Conservation (phyloP, 1,139 yeast species). For the Wickerhamomyces sp. region DNA sequence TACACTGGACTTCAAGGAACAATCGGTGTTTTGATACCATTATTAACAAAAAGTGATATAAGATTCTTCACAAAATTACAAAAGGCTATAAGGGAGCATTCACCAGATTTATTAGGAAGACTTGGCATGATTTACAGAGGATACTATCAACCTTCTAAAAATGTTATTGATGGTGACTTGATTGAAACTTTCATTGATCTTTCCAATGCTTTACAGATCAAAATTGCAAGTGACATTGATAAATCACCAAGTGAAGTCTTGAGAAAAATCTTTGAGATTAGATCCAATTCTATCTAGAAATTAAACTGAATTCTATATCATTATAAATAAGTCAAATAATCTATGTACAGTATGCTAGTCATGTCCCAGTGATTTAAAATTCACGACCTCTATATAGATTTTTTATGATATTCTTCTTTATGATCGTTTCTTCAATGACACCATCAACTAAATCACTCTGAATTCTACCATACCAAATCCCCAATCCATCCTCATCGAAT, state of each 20-base stretch:
- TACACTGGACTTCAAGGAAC: slow-evolving; percentile 82
- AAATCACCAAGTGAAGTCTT: slow-evolving; percentile 57
- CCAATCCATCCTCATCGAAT: slow-evolving; percentile 38
- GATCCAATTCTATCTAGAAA: slow-evolving; percentile 31
- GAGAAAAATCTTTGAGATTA: slow-evolving; percentile 52
- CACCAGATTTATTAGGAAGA: slow-evolving; percentile 40
- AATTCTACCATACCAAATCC: slow-evolving; percentile 70
- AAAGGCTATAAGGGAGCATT: slow-evolving; percentile 37
- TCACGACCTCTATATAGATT: slow-evolving; percentile 48
- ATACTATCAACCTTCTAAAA: slow-evolving; percentile 71
- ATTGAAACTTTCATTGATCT: slow-evolving; percentile 53
- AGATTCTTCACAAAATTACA: slow-evolving; percentile 56
- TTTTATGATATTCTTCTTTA: slow-evolving; percentile 42
- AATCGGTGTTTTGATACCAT: slow-evolving; percentile 67
- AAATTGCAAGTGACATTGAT: slow-evolving; percentile 50
- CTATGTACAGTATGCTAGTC: not conserved
- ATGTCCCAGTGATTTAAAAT: not conserved
- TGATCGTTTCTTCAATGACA: slow-evolving; percentile 49
- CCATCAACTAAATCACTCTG: slow-evolving; percentile 64
- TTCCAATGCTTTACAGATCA: slow-evolving; percentile 34
- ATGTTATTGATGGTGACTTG: slow-evolving; percentile 84
- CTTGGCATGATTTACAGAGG: slow-evolving; percentile 69
- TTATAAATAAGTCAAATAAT: not conserved
- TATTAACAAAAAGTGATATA: slow-evolving; percentile 58
- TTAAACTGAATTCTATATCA: not conserved